A percentile compares a stretch with the other conserved stretches of the same genome.
These are phyloP conservation scores for Tylopilus felleus DNA, from an alignment of 768 basidiomycete species.

Conservation along the genomic window DNA sequence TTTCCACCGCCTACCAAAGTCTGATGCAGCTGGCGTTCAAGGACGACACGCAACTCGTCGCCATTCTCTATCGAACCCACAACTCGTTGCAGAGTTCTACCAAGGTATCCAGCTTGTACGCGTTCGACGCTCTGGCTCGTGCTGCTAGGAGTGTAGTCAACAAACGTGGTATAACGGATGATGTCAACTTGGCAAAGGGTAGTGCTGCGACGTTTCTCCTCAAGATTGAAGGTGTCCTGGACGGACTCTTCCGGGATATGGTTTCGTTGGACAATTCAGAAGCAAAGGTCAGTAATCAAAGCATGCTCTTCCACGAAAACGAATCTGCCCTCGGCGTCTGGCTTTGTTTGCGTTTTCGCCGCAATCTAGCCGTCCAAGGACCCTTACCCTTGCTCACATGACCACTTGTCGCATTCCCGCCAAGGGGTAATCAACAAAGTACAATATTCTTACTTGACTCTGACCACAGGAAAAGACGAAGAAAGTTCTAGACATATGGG, in stretches of 20 bases:
- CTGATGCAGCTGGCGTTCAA: constrained; percentile 29
- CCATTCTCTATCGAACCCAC: constrained; percentile 85
- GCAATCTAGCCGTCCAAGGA: constrained; percentile 1
- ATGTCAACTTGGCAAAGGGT: constrained; percentile 54
- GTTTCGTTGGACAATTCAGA: constrained; percentile 59
- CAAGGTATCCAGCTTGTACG: constrained; percentile 88
- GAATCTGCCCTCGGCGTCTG: constrained; percentile 1
- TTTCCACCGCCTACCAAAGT: background rate
- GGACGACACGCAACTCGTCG: constrained; percentile 86
- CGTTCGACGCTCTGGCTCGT: constrained; percentile 89
- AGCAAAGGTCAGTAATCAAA: constrained; percentile 72
- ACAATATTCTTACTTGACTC: constrained; percentile 34
- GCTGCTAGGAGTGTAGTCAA: constrained; percentile 67
- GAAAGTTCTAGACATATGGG: constrained; percentile 98
- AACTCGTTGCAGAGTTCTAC: constrained; percentile 62
- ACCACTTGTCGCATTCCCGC: constrained; percentile 7
- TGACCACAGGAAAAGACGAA: constrained; percentile 85
- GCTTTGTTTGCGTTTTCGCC: constrained; percentile 5
- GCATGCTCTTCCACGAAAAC: constrained; percentile 7
- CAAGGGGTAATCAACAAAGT: constrained; percentile 42
- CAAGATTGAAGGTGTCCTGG: constrained; percentile 88
- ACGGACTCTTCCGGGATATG: constrained; percentile 88
- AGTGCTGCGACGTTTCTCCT: constrained; percentile 80
- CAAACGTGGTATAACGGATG: constrained; percentile 60
- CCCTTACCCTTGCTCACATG: constrained; percentile 27